Evolutionary conservation across 2,329 filamentous ascomycete genomes (phyloP).

Genomic region (Pyrenophora tritici-repentis): DNA sequence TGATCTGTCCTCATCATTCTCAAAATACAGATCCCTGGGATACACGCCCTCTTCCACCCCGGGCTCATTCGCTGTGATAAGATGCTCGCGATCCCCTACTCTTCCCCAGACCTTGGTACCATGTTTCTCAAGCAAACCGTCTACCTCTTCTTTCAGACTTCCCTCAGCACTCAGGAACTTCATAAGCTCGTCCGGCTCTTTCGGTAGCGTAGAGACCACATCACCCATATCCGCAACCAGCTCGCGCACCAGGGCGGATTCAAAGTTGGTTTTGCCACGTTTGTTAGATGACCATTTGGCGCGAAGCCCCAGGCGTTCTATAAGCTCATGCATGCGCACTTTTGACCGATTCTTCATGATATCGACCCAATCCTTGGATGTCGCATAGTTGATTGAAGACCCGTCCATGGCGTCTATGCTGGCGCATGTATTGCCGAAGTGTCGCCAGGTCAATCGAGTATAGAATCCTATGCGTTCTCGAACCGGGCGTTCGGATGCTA

Average conservation of each 20-base stretch:
- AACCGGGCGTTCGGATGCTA: not conserved
- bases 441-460: slow-evolving; percentile 1
- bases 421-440: slow-evolving; percentile 12
- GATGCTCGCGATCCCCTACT: slow-evolving; percentile 37
- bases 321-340: slow-evolving; percentile 46
- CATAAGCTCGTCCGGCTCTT: slow-evolving; percentile 42
- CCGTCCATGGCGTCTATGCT: slow-evolving; percentile 27
- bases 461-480: not conserved
- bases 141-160: slow-evolving; percentile 38
- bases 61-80: slow-evolving; percentile 39
- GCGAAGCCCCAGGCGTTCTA: slow-evolving; percentile 41
- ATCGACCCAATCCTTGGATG: slow-evolving; percentile 44
- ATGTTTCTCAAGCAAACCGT: slow-evolving; percentile 39
- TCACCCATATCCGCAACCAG: slow-evolving; percentile 44
- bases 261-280: slow-evolving; percentile 46
- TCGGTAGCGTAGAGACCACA: slow-evolving; percentile 38
- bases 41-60: slow-evolving; percentile 41
- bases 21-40: slow-evolving; percentile 39
- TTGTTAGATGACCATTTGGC: slow-evolving; percentile 48
- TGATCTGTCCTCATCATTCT: slow-evolving; percentile 38
- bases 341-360: slow-evolving; percentile 46
- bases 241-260: slow-evolving; percentile 41
- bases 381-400: slow-evolving; percentile 36
- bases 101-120: slow-evolving; percentile 42
- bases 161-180: slow-evolving; percentile 34